Base-by-base conservation (phyloP, 306 rosid species). In the Acacia acuminata region DNA sequence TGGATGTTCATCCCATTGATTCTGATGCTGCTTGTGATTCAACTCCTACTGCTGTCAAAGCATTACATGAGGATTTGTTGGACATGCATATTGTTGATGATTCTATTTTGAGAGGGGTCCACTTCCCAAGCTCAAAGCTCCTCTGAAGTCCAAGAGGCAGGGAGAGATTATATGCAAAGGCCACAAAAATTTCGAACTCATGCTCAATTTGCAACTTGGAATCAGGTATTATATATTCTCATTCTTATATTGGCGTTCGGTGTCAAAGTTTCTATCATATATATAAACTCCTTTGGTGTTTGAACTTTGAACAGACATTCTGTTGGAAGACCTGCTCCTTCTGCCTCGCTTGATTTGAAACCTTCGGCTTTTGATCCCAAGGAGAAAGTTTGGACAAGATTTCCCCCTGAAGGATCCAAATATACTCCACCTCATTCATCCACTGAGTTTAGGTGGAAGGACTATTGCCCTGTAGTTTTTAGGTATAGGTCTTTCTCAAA, bases 171-270 rank as follows among this genome's bases (percentile, higher is more conserved):
- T 95, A 9, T 77, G 90, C 83, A 95, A 71, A 84, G 98, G 97
- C 4, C 98, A 95, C 60, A 95, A 95, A 53, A 93, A 93, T 80
- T 95, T 89, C 81, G 98, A 95, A 34, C 94, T 95, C 25, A 92
- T 93, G 97, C 97, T 95, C 68, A 95, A 93, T 87, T 86, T 93
- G 89, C 98, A 95, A 75, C 87, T 95, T 10, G 98, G 98, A 81
- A 92, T 95, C 30, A 94, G 98, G 98, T 92, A 69, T 73, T 16
- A 10, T 24, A 1, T 58, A 3, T 24, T 67, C 25, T 36, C 24
- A 34, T 16, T 67, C 22, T 36, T 67, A 8, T 17, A 32, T 66
- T 66, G 71, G 24, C 34, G 36, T 30, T 64, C 47, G 25, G 24
- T 45, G 22, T 69, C 47, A 30, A 71, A 71, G 66, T 58, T 75